Base-by-base conservation (phyloP, 306 rosid genomes). In the Prunus davidiana region DNA sequence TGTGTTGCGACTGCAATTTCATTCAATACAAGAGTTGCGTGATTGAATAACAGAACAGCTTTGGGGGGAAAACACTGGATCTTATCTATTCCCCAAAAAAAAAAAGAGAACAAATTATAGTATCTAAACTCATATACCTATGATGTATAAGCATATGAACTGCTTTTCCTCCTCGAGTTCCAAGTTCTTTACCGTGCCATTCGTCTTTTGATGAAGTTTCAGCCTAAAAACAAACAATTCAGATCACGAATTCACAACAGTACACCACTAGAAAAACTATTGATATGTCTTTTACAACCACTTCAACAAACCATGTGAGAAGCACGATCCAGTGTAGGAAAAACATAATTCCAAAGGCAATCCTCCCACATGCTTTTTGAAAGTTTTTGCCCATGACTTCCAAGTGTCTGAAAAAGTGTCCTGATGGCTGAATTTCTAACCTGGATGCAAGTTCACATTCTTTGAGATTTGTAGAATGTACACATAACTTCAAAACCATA, bases 61-160 rank as follows among this genome's bases (percentile, higher is more conserved):
- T 62, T 5, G 20, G 46, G 52, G 67, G 19, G 25, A 58, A 72
- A 58, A 3, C 34, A 60, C 18, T 6, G 30, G 30, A 74, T 45
- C 34, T 27, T 72, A 30, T 27, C 7, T 19, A 22, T 46, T 56
- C 64, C 22, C 27, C 9, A 2, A 55, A 8, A 45, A 3, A 3
- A 12, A 12, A 38, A 30, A 5, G 68, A 71, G 64, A 80, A 60
- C 52, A 76, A 64, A 12, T 30, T 27, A 68, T 27, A 10, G 61
- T 52, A 19, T 56, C 63, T 72, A 63, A 81, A 84, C 61, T 52
- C 49, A 73, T 64, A 76, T 84, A 94, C 98, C 97, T 92, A 79
- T 94, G 98, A 89, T 94, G 98, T 85, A 94, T 89, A 84, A 94
- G 97, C 98, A 94, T 94, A 83, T 92, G 98, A 82, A 94, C 90